Evolutionary conservation across 805 yeast genomes (phyloP).

Genomic region (Debaryomyces prosopidis): DNA sequence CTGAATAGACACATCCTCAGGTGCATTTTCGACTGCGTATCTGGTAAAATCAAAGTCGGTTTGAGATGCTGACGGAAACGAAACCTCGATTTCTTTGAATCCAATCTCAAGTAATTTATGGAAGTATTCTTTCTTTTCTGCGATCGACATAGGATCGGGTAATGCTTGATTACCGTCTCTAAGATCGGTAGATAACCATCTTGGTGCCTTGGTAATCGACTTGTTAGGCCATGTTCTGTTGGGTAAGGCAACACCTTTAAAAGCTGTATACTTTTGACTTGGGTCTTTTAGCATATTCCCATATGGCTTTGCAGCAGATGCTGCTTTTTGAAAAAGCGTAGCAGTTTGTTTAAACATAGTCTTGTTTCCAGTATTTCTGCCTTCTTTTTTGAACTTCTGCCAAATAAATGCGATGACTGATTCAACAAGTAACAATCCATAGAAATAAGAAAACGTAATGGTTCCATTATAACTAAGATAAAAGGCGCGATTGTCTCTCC

Average conservation of each 20-base stretch:
- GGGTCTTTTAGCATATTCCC: constrained; percentile 67
- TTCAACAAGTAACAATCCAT: neutral
- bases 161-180: constrained; percentile 82
- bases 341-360: constrained; percentile 26
- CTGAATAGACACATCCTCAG: constrained; percentile 72
- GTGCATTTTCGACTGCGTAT: constrained; percentile 76
- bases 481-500: neutral
- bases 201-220: constrained; percentile 66
- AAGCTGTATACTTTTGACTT: constrained; percentile 58
- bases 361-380: neutral
- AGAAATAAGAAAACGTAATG: neutral
- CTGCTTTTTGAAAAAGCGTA: constrained; percentile 25
- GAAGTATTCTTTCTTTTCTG: constrained; percentile 72
- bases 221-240: constrained; percentile 75
- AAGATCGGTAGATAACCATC: constrained; percentile 79
- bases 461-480: neutral
- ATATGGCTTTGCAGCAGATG: constrained; percentile 16
- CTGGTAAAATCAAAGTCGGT: constrained; percentile 82
- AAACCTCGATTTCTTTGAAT: constrained; percentile 78
- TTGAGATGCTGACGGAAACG: constrained; percentile 81
- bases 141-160: constrained; percentile 81
- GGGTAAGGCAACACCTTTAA: constrained; percentile 53
- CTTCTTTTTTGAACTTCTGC: neutral
- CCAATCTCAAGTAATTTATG: constrained; percentile 72
- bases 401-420: neutral